phyloP scores from a whole-genome alignment of 129 eudicot species.

The Tanacetum coccineum region DNA sequence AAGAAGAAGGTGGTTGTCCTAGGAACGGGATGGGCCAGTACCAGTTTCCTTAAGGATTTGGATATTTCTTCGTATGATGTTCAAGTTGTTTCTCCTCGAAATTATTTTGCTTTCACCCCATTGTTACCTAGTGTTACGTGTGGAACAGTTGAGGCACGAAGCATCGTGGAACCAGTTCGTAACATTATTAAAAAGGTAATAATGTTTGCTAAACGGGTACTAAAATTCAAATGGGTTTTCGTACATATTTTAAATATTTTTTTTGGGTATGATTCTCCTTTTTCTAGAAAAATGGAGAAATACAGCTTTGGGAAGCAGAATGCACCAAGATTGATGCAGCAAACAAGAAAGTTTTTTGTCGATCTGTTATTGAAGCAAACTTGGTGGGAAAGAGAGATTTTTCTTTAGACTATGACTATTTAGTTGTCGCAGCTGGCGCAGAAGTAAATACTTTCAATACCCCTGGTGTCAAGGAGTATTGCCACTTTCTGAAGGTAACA shows the following conservation, averaged over 20 bases:
- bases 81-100: slow-evolving; percentile 90
- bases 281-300: slow-evolving; percentile 62
- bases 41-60: slow-evolving; percentile 75
- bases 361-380: slow-evolving; percentile 41
- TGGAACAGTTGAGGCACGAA: slow-evolving; percentile 94
- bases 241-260: not conserved
- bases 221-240: slow-evolving; percentile 16
- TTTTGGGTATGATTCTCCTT: slow-evolving; percentile 12
- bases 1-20: slow-evolving; percentile 70
- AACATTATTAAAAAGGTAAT: slow-evolving; percentile 73
- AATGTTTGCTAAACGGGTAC: not conserved
- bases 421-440: slow-evolving; percentile 81
- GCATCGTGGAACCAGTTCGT: slow-evolving; percentile 90
- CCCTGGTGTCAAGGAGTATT: slow-evolving; percentile 83
- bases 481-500: slow-evolving; percentile 87
- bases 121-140: slow-evolving; percentile 93
- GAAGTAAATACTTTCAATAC: slow-evolving; percentile 81
- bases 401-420: slow-evolving; percentile 67
- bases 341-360: slow-evolving; percentile 64
- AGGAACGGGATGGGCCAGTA: slow-evolving; percentile 95
- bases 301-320: slow-evolving; percentile 83
- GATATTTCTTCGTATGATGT: slow-evolving; percentile 80
- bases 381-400: slow-evolving; percentile 60
- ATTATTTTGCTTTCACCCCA: slow-evolving; percentile 97
- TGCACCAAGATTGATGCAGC: slow-evolving; percentile 67